These are phyloP conservation scores for Rhexocercosporidium sp. DNA, from an alignment of 2,329 filamentous ascomycete genomes.

Conservation along the genomic window DNA sequence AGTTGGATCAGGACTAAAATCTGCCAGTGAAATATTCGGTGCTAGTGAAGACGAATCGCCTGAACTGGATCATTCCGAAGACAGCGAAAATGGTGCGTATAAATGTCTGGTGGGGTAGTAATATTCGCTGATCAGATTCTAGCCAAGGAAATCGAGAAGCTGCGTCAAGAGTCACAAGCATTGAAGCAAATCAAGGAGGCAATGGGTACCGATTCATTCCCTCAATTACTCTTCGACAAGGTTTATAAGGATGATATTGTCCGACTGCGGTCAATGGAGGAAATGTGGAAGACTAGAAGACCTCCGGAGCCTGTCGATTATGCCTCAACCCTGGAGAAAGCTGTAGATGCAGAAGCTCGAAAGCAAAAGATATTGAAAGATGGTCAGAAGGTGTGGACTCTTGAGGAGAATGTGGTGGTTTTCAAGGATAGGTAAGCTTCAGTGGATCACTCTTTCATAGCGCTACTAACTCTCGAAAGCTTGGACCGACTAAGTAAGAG, in stretches of 20 bases:
- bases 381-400: slow-evolving; percentile 80
- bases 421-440: slow-evolving; percentile 74
- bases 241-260: slow-evolving; percentile 87
- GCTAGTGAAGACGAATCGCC: slow-evolving; percentile 84
- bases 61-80: slow-evolving; percentile 78
- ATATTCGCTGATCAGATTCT: slow-evolving; percentile 22
- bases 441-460: not conserved
- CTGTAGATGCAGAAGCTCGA: slow-evolving; percentile 50
- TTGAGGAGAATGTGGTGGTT: slow-evolving; percentile 82
- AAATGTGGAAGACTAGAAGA: slow-evolving; percentile 91
- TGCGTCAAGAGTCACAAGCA: slow-evolving; percentile 82
- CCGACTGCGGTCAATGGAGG: slow-evolving; percentile 83
- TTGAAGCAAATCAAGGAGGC: slow-evolving; percentile 82
- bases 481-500: slow-evolving; percentile 77
- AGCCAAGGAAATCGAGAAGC: slow-evolving; percentile 83
- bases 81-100: slow-evolving; percentile 76
- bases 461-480: slow-evolving; percentile 47
- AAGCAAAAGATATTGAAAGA: slow-evolving; percentile 63
- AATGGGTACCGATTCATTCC: slow-evolving; percentile 79
- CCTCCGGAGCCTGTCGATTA: slow-evolving; percentile 77
- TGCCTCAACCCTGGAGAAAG: slow-evolving; percentile 60
- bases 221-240: slow-evolving; percentile 85
- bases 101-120: slow-evolving; percentile 20
- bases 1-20: slow-evolving; percentile 37
- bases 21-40: slow-evolving; percentile 79